Base-by-base conservation (phyloP, 1,139 yeast species). In the Saccharomyces hybrid region DNA sequence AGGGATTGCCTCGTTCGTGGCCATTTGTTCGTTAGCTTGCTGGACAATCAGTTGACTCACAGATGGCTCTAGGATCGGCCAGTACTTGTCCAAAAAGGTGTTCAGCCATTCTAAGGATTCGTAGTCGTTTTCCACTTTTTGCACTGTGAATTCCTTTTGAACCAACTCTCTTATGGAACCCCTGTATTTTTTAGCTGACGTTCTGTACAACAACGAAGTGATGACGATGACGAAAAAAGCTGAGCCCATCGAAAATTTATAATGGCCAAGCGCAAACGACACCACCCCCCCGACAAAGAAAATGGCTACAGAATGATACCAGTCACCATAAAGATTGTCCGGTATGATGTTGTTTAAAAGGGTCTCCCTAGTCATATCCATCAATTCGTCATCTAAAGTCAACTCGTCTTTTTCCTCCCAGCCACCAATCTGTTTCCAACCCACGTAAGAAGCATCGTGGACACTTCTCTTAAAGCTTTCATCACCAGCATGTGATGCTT, bases 71-170 rank as follows among this genome's bases (percentile, higher is more conserved):
- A 89, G 79, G 62, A 78, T 86, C 56, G 81, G 75, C 99, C 99
- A 93, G 70, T 88, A 90, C 72, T 88, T 90, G 65, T 85, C 89
- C 72, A 93, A 71, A 63, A 91, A 85, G 41, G 82, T 80, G 70
- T 93, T 93, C 62, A 88, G 75, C 98, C 98, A 93, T 66, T 91
- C 97, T 85, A 91, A 81, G 13, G 96, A 79, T 73, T 93, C 98
- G 62, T 84, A 84, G 67, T 91, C 97, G 61, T 83, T 80, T 71
- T 91, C 98, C 60, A 90, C 84, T 54, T 80, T 78, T 65, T 82
- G 81, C 53, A 88, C 81, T 13, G 95, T 83, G 64, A 86, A 81
- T 66, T 90, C 96, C 65, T 96, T 82, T 66, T 88, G 90, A 28
- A 93, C 86, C 57, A 81, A 83, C 59, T 89, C 89, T 63, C 97